These are phyloP conservation scores for Kernera saxatilis DNA, from an alignment of 345 rosid species.

Conservation along the genomic window DNA sequence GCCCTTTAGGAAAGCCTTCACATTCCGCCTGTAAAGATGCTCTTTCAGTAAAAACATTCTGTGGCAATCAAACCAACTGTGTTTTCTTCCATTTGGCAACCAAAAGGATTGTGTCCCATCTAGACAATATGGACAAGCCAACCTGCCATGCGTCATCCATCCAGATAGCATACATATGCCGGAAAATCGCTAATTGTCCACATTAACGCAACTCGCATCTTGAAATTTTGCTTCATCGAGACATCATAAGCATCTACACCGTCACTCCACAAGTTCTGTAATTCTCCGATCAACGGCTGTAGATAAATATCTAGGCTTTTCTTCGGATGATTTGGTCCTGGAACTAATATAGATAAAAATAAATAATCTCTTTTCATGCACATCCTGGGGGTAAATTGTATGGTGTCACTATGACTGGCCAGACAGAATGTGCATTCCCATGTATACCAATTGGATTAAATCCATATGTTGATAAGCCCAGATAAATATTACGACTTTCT, in stretches of 20 bases:
- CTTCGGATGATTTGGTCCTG: background rate
- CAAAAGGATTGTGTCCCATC: background rate
- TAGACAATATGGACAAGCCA: background rate
- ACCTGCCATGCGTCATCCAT: background rate
- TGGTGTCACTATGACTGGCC: background rate
- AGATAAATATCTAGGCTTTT: background rate
- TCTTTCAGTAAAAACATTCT: background rate
- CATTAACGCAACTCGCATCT: background rate
- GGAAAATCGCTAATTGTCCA: constrained; percentile 8
- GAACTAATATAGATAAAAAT: background rate
- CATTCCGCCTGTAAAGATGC: background rate
- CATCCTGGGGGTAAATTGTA: background rate
- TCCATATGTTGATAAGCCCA: background rate
- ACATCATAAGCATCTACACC: background rate
- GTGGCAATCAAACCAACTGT: background rate
- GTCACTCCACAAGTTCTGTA: background rate
- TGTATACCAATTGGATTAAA: background rate
- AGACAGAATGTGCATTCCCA: background rate
- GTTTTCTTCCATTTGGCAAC: background rate
- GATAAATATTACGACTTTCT: background rate
- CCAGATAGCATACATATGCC: background rate
- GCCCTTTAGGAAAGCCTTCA: background rate
- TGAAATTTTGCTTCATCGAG: background rate
- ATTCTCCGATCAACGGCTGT: background rate
- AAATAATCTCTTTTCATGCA: constrained; percentile 3